These are phyloP conservation scores for Epithele typhae DNA, from an alignment of 768 basidiomycete species.

Conservation along the genomic window DNA sequence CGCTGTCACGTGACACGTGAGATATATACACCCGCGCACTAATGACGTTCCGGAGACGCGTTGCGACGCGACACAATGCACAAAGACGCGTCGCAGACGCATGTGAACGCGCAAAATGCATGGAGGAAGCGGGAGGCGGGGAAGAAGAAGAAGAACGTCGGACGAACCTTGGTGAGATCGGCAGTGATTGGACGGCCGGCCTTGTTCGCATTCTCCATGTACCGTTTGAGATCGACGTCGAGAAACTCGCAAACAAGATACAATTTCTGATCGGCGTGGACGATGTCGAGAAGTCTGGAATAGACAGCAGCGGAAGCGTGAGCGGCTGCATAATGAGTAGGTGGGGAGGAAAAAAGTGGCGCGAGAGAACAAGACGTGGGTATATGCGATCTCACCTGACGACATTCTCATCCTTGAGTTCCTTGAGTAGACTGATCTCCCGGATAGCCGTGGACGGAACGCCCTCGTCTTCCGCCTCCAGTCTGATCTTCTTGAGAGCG, in stretches of 20 bases:
- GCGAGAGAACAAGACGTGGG: background rate
- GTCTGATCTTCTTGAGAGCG: conserved; percentile 96
- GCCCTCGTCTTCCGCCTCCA: conserved; percentile 98
- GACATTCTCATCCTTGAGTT: conserved; percentile 93
- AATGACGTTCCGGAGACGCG: conserved; percentile 15
- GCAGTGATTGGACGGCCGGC: conserved; percentile 66
- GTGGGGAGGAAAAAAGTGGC: background rate
- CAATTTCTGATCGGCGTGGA: conserved; percentile 94
- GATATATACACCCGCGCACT: conserved; percentile 5
- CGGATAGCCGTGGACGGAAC: conserved; percentile 97
- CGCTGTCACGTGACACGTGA: conserved; percentile 21
- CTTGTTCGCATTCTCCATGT: conserved; percentile 86
- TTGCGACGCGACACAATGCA: conserved; percentile 22
- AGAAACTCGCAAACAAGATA: conserved; percentile 98
- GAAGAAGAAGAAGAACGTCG: conserved; percentile 1
- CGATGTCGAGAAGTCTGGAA: conserved; percentile 86
- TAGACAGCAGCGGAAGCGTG: background rate
- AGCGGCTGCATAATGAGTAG: background rate
- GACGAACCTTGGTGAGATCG: conserved; percentile 75
- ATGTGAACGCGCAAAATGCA: conserved; percentile 12
- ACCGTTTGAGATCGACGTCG: conserved; percentile 94
- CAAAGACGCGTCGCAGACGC: conserved; percentile 29
- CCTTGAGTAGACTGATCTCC: conserved; percentile 96
- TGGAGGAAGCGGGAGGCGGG: background rate
- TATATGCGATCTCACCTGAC: conserved; percentile 57